Conservation (phyloP, 257 asterid species). For the Jasminum sambac region DNA sequence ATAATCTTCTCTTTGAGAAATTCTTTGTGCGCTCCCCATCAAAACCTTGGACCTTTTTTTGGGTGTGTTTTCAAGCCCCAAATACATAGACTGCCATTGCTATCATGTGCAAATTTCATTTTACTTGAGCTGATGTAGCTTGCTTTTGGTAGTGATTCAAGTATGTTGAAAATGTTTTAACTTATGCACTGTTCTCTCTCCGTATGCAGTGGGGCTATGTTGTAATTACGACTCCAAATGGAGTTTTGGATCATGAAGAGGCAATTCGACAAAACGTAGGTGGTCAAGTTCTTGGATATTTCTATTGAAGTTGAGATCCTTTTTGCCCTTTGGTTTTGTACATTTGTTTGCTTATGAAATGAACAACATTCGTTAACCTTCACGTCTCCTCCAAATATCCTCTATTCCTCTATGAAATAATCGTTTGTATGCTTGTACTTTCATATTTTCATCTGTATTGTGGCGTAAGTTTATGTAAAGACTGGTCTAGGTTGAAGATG, state of each 20-base stretch:
- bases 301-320: slow-evolving; percentile 40
- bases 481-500: background rate
- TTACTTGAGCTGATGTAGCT: no score
- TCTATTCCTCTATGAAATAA: background rate
- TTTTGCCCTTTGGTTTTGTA: slow-evolving; percentile 14
- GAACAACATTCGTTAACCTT: background rate
- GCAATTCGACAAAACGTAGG: slow-evolving; percentile 82
- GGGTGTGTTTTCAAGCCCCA: no score
- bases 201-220: slow-evolving; percentile 22
- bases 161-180: no score
- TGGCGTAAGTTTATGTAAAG: background rate
- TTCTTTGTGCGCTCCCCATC: no score
- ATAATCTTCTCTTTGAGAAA: no score
- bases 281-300: slow-evolving; percentile 95
- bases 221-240: slow-evolving; percentile 87
- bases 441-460: background rate
- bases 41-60: no score
- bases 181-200: no score
- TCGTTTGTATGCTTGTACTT: background rate
- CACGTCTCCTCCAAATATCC: background rate
- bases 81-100: no score
- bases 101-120: no score
- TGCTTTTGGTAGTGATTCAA: no score
- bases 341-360: background rate
- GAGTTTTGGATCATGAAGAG: slow-evolving; percentile 92